Base-by-base conservation (phyloP, 176 grass and related monocot genomes). In the Urochloa ruziziensis region DNA sequence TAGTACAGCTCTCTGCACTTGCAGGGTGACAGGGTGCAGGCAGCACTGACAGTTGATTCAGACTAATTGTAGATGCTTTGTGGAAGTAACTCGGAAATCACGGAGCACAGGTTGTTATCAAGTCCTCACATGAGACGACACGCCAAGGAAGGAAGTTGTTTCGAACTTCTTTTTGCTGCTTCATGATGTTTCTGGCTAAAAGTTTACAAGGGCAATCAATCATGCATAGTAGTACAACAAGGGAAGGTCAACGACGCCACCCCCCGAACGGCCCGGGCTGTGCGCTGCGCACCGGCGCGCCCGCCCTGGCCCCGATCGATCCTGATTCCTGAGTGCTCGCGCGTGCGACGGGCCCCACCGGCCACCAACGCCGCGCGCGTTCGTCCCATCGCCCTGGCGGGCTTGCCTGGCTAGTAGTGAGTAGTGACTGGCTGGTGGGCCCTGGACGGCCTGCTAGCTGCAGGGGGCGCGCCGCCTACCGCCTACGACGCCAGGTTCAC, bases 181-280 rank as follows among this genome's bases (percentile, higher is more conserved):
- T 86, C 65, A 74, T 86, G 37, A 90, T 83, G 84, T 74, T 67
- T 82, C 67, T 67, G 79, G 58, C 58, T 78, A 83, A 90, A 79
- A 73, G 74, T 73, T 83, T 74, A 83, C 84, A 82, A 32, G 34
- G 43, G 51, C 70, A 59, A 70, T 39, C 80, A 90, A 82, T 86
- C 75, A 74, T 74, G 68, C 43, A 44, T 39, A 25, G 7, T 10
- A 9, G 14, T 24, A 57, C 75, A 81, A 81, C 54, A 34, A 74
- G 67, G 80, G 67, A 68, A 83, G 84, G 89, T 90, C 89, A 90
- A 83, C 84, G 89, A 73, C 74, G 89, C 74, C 80, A 75, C 70
- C 49, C 69, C 35, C 52, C 52, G 84, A 78, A n/a, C n/a, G n/a
- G n/a, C n/a, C n/a, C n/a, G n/a, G n/a, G n/a, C n/a, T n/a, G n/a